These are phyloP conservation scores for Daldinia loculata DNA, from an alignment of 495 filamentous ascomycete species.

Conservation along the genomic window DNA sequence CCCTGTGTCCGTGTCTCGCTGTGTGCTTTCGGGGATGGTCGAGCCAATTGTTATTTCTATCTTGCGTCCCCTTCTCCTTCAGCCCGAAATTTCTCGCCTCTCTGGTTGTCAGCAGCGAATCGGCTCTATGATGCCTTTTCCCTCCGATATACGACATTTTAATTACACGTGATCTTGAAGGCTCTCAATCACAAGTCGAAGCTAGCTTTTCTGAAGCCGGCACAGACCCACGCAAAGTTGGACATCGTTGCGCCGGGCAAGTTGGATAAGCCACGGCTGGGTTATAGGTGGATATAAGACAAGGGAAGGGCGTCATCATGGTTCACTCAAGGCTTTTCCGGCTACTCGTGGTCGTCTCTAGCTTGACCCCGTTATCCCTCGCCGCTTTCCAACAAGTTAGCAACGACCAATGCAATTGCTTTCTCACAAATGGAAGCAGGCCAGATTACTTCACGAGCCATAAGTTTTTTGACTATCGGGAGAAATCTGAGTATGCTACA, in stretches of 20 bases:
- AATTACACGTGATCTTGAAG: conserved; percentile 20
- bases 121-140: conserved; percentile 19
- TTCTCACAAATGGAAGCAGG: conserved; percentile 56
- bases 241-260: not conserved
- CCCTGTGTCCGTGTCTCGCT: conserved; percentile 26
- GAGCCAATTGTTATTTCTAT: conserved; percentile 26
- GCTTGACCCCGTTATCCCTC: conserved; percentile 20
- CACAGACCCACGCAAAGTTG: conserved; percentile 6
- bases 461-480: conserved; percentile 74
- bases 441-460: conserved; percentile 68
- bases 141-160: conserved; percentile 21
- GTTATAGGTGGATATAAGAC: not conserved
- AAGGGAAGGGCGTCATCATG: conserved; percentile 28
- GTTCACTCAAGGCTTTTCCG: conserved; percentile 11
- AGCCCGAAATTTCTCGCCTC: conserved; percentile 14
- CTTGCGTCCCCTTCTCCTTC: conserved; percentile 12
- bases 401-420: conserved; percentile 55
- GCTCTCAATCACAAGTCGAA: conserved; percentile 7
- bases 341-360: conserved; percentile 25
- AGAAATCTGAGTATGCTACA: conserved; percentile 50
- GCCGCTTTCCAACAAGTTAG: conserved; percentile 31
- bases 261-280: conserved; percentile 3
- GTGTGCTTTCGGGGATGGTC: not conserved
- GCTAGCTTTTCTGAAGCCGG: conserved; percentile 8
- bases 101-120: conserved; percentile 1